Evolutionary conservation across 441 rosid species (phyloP).

Genomic region (Euphorbia schlechtendalii): DNA sequence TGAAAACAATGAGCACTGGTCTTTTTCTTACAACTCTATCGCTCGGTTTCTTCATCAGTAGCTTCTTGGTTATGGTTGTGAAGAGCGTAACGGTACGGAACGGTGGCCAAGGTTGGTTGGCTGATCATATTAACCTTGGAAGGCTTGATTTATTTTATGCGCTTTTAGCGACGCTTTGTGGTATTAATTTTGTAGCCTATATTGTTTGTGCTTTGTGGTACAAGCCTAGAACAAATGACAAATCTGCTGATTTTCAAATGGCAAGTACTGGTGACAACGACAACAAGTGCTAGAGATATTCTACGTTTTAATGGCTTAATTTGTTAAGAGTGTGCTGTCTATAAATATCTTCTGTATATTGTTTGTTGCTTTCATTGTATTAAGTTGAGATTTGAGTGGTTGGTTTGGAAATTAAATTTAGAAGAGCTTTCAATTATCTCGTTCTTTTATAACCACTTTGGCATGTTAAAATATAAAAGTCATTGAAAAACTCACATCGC

Average conservation of each 20-base stretch:
- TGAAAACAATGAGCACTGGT: slow-evolving; percentile 72
- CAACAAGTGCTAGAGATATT: slow-evolving; percentile 39
- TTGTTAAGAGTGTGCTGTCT: neutral
- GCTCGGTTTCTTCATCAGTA: slow-evolving; percentile 61
- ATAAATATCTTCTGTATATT: slow-evolving; percentile 15
- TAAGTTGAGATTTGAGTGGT: no score
- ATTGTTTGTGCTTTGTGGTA: slow-evolving; percentile 42
- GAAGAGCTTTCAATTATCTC: no score
- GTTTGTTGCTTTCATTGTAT: no score
- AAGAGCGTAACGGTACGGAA: slow-evolving; percentile 33
- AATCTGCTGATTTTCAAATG: slow-evolving; percentile 28
- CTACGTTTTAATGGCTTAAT: neutral
- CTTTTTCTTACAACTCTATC: slow-evolving; percentile 62
- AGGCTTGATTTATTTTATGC: slow-evolving; percentile 63
- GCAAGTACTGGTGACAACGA: slow-evolving; percentile 27
- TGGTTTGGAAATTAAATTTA: no score
- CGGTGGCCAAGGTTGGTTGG: slow-evolving; percentile 48
- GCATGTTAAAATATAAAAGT: no score
- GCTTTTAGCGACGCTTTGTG: slow-evolving; percentile 38
- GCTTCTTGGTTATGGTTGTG: slow-evolving; percentile 51
- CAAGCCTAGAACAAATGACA: slow-evolving; percentile 41
- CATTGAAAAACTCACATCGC: no score
- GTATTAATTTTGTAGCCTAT: slow-evolving; percentile 35
- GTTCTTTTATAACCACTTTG: no score
- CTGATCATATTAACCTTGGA: slow-evolving; percentile 53